phyloP scores from a whole-genome alignment of 768 basidiomycete species.

The Russula dissimulans region DNA sequence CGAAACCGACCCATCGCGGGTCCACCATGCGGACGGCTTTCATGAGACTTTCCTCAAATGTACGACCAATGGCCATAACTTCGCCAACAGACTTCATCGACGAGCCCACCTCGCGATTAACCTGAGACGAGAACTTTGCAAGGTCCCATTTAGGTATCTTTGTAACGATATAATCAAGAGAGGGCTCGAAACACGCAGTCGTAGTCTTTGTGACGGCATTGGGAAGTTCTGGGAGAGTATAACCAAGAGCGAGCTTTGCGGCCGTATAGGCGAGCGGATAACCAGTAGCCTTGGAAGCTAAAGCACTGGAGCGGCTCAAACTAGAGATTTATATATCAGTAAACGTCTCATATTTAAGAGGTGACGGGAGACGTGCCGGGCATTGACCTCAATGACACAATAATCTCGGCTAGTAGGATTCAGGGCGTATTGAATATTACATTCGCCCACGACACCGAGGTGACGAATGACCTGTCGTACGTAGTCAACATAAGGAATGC shows the following conservation, averaged over 20 bases:
- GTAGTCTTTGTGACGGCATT: constrained; percentile 99
- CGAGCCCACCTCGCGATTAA: constrained; percentile 90
- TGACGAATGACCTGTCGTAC: constrained; percentile 47
- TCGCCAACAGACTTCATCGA: constrained; percentile 99
- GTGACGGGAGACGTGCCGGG: constrained; percentile 44
- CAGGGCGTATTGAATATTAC: constrained; percentile 97
- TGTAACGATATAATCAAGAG: constrained; percentile 97
- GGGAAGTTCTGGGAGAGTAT: constrained; percentile 94
- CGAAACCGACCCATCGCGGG: constrained; percentile 93
- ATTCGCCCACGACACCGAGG: constrained; percentile 88
- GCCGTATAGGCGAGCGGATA: constrained; percentile 99
- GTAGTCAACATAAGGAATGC: background rate
- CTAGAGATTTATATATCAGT: background rate
- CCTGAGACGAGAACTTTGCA: constrained; percentile 91
- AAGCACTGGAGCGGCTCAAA: constrained; percentile 81
- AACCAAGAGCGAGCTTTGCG: constrained; percentile 95
- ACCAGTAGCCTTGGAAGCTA: constrained; percentile 98
- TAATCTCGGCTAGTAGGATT: constrained; percentile 91
- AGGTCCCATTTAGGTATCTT: constrained; percentile 99
- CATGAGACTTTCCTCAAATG: constrained; percentile 96
- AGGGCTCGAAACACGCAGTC: constrained; percentile 98
- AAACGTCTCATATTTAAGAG: background rate
- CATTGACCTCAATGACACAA: constrained; percentile 97
- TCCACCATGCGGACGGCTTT: constrained; percentile 98
- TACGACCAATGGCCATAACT: constrained; percentile 99